A percentile compares a stretch with the other conserved stretches of the same genome.
Conservation (phyloP, 2,329 filamentous ascomycete genomes). For the Aspergillus sp. region DNA sequence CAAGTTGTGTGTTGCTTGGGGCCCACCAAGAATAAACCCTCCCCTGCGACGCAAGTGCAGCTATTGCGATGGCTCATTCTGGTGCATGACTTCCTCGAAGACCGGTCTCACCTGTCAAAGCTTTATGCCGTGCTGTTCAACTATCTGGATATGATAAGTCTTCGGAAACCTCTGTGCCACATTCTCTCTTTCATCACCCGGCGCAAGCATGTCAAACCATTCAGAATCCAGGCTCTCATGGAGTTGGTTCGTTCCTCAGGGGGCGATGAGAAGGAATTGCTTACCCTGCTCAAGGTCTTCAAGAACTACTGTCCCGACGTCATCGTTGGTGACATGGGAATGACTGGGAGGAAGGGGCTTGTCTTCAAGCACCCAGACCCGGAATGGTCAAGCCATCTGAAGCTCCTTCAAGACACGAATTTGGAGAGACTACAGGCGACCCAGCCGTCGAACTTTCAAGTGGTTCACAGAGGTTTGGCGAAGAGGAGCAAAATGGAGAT, state of each 20-base stretch:
- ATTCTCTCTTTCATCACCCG: constrained; percentile 75
- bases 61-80: constrained; percentile 77
- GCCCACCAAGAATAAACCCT: constrained; percentile 72
- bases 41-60: constrained; percentile 66
- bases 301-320: constrained; percentile 92
- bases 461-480: constrained; percentile 54
- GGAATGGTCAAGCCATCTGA: constrained; percentile 69
- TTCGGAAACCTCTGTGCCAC: constrained; percentile 71
- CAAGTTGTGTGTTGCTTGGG: constrained; percentile 72
- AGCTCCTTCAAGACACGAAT: constrained; percentile 63
- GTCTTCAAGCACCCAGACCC: constrained; percentile 65
- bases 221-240: constrained; percentile 72
- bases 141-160: constrained; percentile 74
- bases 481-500: constrained; percentile 52
- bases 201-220: constrained; percentile 78
- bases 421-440: constrained; percentile 41
- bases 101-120: constrained; percentile 62
- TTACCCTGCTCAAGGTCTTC: constrained; percentile 75
- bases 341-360: constrained; percentile 32
- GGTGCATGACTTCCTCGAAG: constrained; percentile 69
- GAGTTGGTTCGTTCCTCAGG: constrained; percentile 48
- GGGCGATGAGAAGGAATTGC: constrained; percentile 71
- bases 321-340: constrained; percentile 68
- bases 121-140: constrained; percentile 78
- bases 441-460: constrained; percentile 60